Conservation (phyloP, 495 filamentous ascomycete genomes). For the Polyplosphaeria fusca region DNA sequence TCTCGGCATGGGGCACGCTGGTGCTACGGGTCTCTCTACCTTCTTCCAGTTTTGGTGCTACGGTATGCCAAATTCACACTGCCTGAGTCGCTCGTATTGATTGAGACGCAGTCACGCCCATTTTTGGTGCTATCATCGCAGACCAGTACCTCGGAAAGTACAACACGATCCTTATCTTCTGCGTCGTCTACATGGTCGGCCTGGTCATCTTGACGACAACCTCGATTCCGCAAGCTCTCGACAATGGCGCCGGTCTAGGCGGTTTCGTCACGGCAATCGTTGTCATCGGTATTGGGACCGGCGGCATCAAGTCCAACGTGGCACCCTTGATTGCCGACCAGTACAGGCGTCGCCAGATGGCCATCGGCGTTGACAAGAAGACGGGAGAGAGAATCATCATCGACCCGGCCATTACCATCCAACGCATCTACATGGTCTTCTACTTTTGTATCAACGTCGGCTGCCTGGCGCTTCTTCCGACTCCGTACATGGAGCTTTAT, state of each 20-base stretch:
- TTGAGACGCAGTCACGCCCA: constrained; percentile 50
- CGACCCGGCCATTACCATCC: constrained; percentile 70
- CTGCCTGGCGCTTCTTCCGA: constrained; percentile 60
- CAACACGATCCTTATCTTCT: constrained; percentile 63
- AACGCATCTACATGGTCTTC: constrained; percentile 65
- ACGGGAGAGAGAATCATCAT: constrained; percentile 72
- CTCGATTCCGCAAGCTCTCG: constrained; percentile 38
- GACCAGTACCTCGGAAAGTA: constrained; percentile 67
- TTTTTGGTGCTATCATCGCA: constrained; percentile 58
- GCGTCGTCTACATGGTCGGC: constrained; percentile 44
- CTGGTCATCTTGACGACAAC: constrained; percentile 44
- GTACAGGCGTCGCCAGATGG: constrained; percentile 62
- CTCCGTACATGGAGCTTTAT: constrained; percentile 63
- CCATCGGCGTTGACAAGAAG: constrained; percentile 46
- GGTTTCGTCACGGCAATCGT: constrained; percentile 45
- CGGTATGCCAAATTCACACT: too few species aligned
- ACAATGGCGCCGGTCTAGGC: constrained; percentile 34
- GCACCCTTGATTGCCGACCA: constrained; percentile 71
- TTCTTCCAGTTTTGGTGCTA: constrained; percentile 66
- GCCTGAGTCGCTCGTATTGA: neutral
- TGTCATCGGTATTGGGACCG: constrained; percentile 60
- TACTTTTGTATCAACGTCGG: constrained; percentile 79
- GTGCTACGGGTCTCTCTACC: constrained; percentile 57
- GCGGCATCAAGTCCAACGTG: constrained; percentile 75
- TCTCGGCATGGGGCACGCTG: constrained; percentile 50